A percentile compares a stretch with the other conserved stretches of the same genome.
Conservation (phyloP, 176 grass and related monocot genomes). For the Themeda triandra region DNA sequence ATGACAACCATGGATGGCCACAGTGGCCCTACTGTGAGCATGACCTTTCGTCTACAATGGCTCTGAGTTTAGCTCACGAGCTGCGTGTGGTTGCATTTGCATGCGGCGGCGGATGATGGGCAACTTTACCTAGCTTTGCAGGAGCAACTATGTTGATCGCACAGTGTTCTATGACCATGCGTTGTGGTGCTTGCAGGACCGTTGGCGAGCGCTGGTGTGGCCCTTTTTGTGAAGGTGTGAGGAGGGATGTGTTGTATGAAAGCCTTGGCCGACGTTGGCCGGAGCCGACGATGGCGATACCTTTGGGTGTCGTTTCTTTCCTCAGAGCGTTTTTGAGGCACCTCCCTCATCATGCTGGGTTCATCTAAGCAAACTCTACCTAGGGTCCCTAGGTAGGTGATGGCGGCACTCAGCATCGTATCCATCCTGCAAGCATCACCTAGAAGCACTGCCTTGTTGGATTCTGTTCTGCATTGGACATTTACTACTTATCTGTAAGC, state of each 20-base stretch:
- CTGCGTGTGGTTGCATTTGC: background rate
- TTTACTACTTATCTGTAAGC: background rate
- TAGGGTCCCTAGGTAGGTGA: background rate
- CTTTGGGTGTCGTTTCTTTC: background rate
- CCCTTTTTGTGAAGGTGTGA: background rate
- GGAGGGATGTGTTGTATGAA: background rate
- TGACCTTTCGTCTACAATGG: background rate
- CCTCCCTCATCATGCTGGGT: background rate
- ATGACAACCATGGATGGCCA: background rate
- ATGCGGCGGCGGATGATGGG: background rate
- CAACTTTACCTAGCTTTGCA: background rate
- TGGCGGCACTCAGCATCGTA: background rate
- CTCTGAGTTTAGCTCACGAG: background rate
- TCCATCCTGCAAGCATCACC: background rate
- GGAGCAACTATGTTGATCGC: background rate
- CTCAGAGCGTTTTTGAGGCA: background rate
- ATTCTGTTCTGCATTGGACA: background rate
- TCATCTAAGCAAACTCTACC: background rate
- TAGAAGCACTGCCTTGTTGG: background rate
- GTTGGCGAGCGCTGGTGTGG: background rate
- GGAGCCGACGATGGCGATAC: background rate
- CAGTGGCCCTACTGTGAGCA: background rate
- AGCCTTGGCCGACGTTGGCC: background rate
- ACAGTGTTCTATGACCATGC: background rate
- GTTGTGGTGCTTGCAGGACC: background rate